Percentiles rank a stretch among this genome's conserved stretches.
phyloP scores from a whole-genome alignment of 2,329 filamentous ascomycete species.

The Verticillium isaacii region DNA sequence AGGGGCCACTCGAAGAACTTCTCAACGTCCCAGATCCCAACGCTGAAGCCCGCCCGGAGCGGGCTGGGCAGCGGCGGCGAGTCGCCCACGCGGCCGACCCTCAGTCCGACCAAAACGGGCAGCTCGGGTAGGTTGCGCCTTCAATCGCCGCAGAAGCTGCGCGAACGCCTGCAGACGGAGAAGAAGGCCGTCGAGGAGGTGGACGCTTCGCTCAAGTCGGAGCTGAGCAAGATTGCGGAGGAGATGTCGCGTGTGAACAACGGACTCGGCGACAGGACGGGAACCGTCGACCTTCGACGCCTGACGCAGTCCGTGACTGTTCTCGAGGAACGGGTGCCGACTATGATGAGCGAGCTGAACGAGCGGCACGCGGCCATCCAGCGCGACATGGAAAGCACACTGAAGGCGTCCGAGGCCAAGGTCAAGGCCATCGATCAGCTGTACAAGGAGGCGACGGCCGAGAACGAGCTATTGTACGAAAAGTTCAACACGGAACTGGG shows the following conservation, averaged over 20 bases:
- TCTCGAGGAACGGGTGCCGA: slow-evolving; percentile 64
- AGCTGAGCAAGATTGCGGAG: slow-evolving; percentile 74
- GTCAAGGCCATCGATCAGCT: slow-evolving; percentile 80
- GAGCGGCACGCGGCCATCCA: slow-evolving; percentile 60
- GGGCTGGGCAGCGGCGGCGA: slow-evolving; percentile 13
- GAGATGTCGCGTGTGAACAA: slow-evolving; percentile 62
- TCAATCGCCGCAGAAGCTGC: slow-evolving; percentile 68
- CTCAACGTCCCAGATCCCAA: slow-evolving; percentile 51
- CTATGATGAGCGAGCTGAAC: slow-evolving; percentile 52
- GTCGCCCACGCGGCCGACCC: slow-evolving; percentile 19
- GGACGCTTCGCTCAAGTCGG: slow-evolving; percentile 65
- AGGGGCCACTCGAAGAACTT: slow-evolving; percentile 42
- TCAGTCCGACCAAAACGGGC: slow-evolving; percentile 34
- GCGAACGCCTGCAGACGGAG: slow-evolving; percentile 80
- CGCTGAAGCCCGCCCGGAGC: slow-evolving; percentile 37
- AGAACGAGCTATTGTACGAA: slow-evolving; percentile 90
- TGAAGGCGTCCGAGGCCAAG: slow-evolving; percentile 72
- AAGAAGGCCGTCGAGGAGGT: slow-evolving; percentile 68
- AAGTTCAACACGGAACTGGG: slow-evolving; percentile 88
- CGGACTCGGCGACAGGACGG: slow-evolving; percentile 28
- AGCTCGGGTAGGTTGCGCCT: slow-evolving; percentile 55
- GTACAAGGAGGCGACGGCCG: slow-evolving; percentile 80
- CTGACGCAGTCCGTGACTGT: slow-evolving; percentile 54
- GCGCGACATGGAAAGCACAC: slow-evolving; percentile 64
- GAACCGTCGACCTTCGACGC: slow-evolving; percentile 39